A percentile compares a stretch with the other conserved stretches of the same genome.
Conservation (phyloP, 805 yeast species). For the Saturnispora zaruensis region DNA sequence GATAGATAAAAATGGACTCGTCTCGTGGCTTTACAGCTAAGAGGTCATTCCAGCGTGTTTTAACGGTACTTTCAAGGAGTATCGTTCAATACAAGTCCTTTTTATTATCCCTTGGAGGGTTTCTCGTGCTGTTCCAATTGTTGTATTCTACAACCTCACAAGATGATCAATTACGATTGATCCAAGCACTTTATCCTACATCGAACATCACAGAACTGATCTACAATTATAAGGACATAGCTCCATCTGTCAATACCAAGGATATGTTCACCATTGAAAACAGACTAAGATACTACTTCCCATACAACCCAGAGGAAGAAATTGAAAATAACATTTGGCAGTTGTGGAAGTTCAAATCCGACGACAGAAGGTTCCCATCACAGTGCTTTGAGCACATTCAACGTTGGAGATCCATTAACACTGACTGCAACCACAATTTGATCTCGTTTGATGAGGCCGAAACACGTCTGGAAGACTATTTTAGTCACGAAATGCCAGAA, state of each 20-base stretch:
- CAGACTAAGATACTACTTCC: slow-evolving; percentile 20
- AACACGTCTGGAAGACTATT: slow-evolving; percentile 21
- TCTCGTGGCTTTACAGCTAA: not conserved
- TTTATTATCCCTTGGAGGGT: slow-evolving; percentile 1
- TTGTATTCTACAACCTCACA: slow-evolving; percentile 5
- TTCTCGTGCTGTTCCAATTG: slow-evolving; percentile 2
- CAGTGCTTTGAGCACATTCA: slow-evolving; percentile 26
- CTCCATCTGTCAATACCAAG: slow-evolving; percentile 18
- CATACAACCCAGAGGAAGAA: slow-evolving; percentile 17
- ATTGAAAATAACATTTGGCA: slow-evolving; percentile 28
- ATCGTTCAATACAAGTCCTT: not conserved
- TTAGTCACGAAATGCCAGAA: slow-evolving; percentile 37
- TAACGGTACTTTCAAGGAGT: not conserved
- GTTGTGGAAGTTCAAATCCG: slow-evolving; percentile 21
- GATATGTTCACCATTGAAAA: slow-evolving; percentile 23
- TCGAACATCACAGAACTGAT: slow-evolving; percentile 9
- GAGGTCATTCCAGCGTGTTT: not conserved
- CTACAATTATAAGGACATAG: slow-evolving; percentile 8
- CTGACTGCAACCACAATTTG: slow-evolving; percentile 25
- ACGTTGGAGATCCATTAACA: slow-evolving; percentile 28
- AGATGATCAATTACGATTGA: slow-evolving; percentile 7
- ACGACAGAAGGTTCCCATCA: slow-evolving; percentile 24
- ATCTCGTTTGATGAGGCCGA: slow-evolving; percentile 25
- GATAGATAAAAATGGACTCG: not conserved
- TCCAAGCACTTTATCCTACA: slow-evolving; percentile 12